phyloP scores from a whole-genome alignment of 306 rosid genomes.

The Castanea crenata region DNA sequence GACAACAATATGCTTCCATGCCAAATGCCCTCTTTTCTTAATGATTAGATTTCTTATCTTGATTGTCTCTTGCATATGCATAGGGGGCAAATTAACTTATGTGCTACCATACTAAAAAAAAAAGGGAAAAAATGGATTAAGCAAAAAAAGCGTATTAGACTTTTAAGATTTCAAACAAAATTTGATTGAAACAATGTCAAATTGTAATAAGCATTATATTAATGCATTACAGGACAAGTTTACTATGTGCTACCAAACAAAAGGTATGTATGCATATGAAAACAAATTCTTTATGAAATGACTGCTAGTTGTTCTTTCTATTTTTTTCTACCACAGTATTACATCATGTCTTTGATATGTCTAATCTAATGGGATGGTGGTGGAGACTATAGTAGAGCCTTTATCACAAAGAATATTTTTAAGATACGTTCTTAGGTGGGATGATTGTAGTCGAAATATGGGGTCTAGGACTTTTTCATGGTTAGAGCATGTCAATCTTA shows the following conservation, averaged over 20 bases:
- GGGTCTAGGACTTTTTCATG: slow-evolving; percentile 26
- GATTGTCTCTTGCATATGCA: background rate
- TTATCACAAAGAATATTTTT: slow-evolving; percentile 29
- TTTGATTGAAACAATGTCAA: background rate
- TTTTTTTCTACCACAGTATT: background rate
- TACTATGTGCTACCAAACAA: slow-evolving; percentile 35
- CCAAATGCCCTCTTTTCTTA: background rate
- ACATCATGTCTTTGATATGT: slow-evolving; percentile 17
- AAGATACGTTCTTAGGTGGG: slow-evolving; percentile 27
- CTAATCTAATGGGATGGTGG: slow-evolving; percentile 30
- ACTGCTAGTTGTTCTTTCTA: slow-evolving; percentile 8
- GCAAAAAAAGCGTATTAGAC: background rate
- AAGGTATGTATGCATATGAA: slow-evolving; percentile 23
- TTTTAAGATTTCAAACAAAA: background rate
- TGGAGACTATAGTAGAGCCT: slow-evolving; percentile 29
- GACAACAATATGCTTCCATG: background rate
- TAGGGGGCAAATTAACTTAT: background rate
- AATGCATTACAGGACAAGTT: slow-evolving; percentile 14
- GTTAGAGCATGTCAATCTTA: slow-evolving; percentile 34
- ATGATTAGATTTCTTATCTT: background rate
- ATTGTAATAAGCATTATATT: background rate
- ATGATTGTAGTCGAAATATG: slow-evolving; percentile 34
- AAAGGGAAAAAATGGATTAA: background rate
- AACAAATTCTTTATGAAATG: slow-evolving; percentile 35
- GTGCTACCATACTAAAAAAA: background rate